Evolutionary conservation across 805 yeast species (phyloP), one percentile per base, ranked within the genome.

Genomic region (Metschnikowia proteae): DNA sequence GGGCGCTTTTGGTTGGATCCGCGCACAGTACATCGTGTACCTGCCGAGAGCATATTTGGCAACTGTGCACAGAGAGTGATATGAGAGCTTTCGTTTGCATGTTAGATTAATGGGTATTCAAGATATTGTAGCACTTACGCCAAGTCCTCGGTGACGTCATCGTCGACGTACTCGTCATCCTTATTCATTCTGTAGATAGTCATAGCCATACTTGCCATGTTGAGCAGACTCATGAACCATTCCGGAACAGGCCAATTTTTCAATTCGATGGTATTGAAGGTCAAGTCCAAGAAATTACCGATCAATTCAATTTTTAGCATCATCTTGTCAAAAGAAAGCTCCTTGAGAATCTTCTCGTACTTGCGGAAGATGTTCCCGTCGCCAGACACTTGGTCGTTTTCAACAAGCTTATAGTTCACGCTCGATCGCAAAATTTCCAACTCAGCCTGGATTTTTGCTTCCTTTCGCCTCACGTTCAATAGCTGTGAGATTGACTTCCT

Each of bases 111-210:
- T 39, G n/a, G 17, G 13, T 39, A 29, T n/a, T 39, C 22, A 25
- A 6, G 5, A 9, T 39, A 29, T 9, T 3, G 5, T 29, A n/a
- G 17, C 25, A 11, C 6, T 47, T 60, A 71, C 46, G 70, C 61
- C 42, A 72, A 56, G 47, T 73, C 76, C 47, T 73, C 74, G 22
- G 70, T 61, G 9, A 72, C 66, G 47, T 71, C 75, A 52, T 71
- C 78, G 54, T 73, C 76, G 23, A 62, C 53, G 47, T 73, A 72
- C 60, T 72, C 78, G 50, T 72, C 76, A 51, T 73, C 76, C 58
- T 73, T 73, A 60, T 73, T 73, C 78, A 73, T 73, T 62, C 78
- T 70, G 65, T 73, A 73, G 40, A 73, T 59, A n/a, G 76, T 70
- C 78, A 73, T 73, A 46, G 60, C 63, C 76, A 73, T 73, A 52